Conservation (phyloP, 2,329 filamentous ascomycete genomes). For the Berkeleyomyces rouxiae region DNA sequence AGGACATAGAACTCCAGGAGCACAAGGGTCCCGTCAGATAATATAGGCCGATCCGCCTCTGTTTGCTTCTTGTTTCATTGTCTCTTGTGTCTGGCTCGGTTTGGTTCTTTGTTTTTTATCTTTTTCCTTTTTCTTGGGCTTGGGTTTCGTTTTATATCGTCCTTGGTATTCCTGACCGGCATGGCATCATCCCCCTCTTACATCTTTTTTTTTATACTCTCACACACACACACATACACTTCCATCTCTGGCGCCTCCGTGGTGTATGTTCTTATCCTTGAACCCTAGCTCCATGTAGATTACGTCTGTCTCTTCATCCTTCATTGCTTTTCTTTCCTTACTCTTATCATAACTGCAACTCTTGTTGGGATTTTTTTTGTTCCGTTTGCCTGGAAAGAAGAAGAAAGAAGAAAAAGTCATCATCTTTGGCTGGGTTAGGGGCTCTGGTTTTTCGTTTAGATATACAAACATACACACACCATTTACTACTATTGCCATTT, state of each 20-base stretch:
- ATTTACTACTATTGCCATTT: too few relatives aligned
- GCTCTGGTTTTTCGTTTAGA: too few relatives aligned
- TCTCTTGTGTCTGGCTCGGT: background rate
- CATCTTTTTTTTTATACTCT: background rate
- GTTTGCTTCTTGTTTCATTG: constrained; percentile 5
- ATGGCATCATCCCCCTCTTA: background rate
- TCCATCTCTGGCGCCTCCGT: background rate
- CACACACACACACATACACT: background rate
- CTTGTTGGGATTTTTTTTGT: background rate
- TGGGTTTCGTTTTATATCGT: background rate
- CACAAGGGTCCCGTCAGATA: constrained; percentile 23
- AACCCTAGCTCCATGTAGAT: background rate
- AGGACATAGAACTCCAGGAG: constrained; percentile 34
- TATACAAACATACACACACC: too few relatives aligned
- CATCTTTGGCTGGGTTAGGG: background rate
- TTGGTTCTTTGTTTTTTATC: background rate
- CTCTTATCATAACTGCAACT: background rate
- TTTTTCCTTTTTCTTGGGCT: constrained; percentile 2
- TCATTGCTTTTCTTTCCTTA: background rate
- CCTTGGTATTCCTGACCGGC: background rate
- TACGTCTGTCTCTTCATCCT: background rate
- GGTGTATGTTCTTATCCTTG: background rate
- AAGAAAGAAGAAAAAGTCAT: too few relatives aligned
- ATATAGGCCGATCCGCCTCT: constrained; percentile 1
- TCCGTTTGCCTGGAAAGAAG: too few relatives aligned